phyloP scores from a whole-genome alignment of 176 grass and related monocot genomes.

The Areca catechu region DNA sequence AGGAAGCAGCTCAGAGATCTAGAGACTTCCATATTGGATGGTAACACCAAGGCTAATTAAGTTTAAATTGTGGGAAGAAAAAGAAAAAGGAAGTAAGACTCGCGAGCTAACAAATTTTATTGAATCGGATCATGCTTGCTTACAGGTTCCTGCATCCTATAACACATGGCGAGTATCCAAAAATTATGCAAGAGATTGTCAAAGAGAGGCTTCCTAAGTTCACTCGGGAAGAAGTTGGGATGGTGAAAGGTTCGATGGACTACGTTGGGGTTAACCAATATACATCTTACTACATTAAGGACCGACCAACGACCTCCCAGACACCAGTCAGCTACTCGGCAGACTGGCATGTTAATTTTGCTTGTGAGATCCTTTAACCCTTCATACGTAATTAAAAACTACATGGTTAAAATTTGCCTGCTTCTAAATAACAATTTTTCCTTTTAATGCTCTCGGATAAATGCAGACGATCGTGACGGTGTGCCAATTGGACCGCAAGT shows the following conservation, averaged over 20 bases:
- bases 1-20: conserved; percentile 70
- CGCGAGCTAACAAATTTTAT: too few species aligned
- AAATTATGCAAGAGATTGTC: conserved; percentile 41
- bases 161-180: conserved; percentile 44
- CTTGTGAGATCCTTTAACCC: conserved; percentile 27
- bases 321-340: conserved; percentile 25
- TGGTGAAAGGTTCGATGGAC: conserved; percentile 47
- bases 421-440: neutral
- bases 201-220: conserved; percentile 58
- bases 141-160: conserved; percentile 55
- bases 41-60: conserved; percentile 25
- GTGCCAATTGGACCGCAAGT: conserved; percentile 48
- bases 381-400: neutral
- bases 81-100: neutral
- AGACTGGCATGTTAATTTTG: conserved; percentile 40
- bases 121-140: conserved; percentile 6
- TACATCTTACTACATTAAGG: conserved; percentile 43
- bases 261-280: conserved; percentile 56
- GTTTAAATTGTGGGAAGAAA: neutral
- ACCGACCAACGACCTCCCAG: conserved; percentile 6
- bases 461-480: conserved; percentile 48
- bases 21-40: conserved; percentile 88
- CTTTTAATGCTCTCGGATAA: neutral
- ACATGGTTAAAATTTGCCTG: too few species aligned
- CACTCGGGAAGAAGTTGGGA: conserved; percentile 23